A percentile compares a stretch with the other conserved stretches of the same genome.
These are phyloP conservation scores for Rubroshorea leprosula DNA, from an alignment of 345 rosid species.

Conservation along the genomic window DNA sequence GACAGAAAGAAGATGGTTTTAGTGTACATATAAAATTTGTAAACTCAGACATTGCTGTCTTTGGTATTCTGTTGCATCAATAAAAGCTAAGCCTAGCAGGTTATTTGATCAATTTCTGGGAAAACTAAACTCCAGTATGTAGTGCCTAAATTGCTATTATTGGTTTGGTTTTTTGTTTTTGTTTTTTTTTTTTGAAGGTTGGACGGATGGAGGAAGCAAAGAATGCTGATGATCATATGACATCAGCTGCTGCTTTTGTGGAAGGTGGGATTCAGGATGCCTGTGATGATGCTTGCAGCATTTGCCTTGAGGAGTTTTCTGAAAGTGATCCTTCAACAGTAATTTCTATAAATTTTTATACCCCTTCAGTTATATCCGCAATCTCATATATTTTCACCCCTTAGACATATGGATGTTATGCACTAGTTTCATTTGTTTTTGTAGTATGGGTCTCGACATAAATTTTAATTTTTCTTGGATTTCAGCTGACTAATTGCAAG, in stretches of 20 bases:
- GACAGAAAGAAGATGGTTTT: too few species aligned
- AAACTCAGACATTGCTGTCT: background rate
- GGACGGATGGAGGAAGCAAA: slow-evolving; percentile 34
- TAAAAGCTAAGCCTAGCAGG: background rate
- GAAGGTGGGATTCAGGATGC: slow-evolving; percentile 70
- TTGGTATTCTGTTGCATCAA: background rate
- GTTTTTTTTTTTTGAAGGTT: slow-evolving; percentile 26
- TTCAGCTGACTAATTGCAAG: too few species aligned
- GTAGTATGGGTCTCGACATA: background rate
- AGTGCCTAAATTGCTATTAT: background rate
- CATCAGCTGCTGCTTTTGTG: slow-evolving; percentile 72
- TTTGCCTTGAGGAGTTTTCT: slow-evolving; percentile 29
- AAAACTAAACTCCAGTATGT: background rate
- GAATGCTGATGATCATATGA: slow-evolving; percentile 36
- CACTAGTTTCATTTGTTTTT: background rate
- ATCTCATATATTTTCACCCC: too few species aligned
- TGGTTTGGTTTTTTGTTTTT: background rate
- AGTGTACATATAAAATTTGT: background rate
- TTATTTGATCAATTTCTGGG: background rate
- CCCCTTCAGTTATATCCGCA: too few species aligned
- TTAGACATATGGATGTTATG: too few species aligned
- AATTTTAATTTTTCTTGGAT: slow-evolving; percentile 9
- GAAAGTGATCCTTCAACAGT: too few species aligned
- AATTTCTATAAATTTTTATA: too few species aligned
- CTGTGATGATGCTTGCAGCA: slow-evolving; percentile 63